Conservation (phyloP, 1,284 basidiomycete genomes). For the Tremellales sp. region DNA sequence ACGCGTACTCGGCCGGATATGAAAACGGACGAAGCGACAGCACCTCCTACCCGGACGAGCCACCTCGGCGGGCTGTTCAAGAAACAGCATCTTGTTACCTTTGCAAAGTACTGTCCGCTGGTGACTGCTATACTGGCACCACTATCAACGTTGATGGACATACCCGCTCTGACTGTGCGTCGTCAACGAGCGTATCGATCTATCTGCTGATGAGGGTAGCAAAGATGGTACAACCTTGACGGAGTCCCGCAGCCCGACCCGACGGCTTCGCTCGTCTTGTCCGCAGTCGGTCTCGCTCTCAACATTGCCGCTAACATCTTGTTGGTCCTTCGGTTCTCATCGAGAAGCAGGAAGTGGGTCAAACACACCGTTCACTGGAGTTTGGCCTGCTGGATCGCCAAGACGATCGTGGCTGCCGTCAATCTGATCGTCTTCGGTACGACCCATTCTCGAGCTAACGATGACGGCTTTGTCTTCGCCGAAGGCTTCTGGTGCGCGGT, state of each 20-base stretch:
- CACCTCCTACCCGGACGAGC: too few species aligned
- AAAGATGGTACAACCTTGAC: conserved; percentile 44
- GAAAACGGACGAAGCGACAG: too few species aligned
- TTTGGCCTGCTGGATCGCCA: conserved; percentile 48
- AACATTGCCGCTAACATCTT: conserved; percentile 50
- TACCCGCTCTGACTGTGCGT: conserved; percentile 49
- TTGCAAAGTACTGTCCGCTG: conserved; percentile 41
- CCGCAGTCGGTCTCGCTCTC: conserved; percentile 46
- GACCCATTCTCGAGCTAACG: too few species aligned
- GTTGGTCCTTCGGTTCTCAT: conserved; percentile 49
- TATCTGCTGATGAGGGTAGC: conserved; percentile 23
- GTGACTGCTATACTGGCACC: conserved; percentile 49
- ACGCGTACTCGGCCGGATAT: too few species aligned
- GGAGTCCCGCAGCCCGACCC: conserved; percentile 36
- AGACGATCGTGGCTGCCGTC: conserved; percentile 46
- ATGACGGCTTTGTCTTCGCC: conserved; percentile 34
- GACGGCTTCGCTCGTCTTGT: conserved; percentile 42
- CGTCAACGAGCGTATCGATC: not conserved
- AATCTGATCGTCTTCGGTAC: conserved; percentile 47
- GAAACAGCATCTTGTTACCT: conserved; percentile 6
- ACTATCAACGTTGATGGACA: conserved; percentile 48
- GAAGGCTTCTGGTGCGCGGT: conserved; percentile 51
- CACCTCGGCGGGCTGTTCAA: too few species aligned
- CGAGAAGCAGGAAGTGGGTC: conserved; percentile 30
- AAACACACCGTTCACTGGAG: conserved; percentile 31